Evolutionary conservation across 1,284 basidiomycete genomes (phyloP).

Genomic region (Ustilago xerochloae): DNA sequence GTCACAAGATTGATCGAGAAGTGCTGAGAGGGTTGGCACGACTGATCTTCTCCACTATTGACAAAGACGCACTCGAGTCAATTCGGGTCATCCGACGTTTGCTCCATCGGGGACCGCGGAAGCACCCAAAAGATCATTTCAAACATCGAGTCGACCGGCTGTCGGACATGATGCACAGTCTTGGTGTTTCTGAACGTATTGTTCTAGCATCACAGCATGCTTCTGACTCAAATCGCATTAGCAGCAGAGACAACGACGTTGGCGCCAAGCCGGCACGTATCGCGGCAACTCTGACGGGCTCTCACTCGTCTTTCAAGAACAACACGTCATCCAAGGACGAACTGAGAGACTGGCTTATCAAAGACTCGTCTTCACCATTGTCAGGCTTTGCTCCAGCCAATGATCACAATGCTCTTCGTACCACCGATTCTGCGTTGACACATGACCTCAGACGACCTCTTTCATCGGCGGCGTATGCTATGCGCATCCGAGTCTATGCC

Average conservation of each 20-base stretch:
- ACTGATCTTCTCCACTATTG: constrained; percentile 36
- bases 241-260: not conserved
- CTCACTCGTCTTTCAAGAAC: not conserved
- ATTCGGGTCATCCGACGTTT: constrained; percentile 16
- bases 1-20: constrained; percentile 17
- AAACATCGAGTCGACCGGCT: constrained; percentile 13
- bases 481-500: constrained; percentile 50
- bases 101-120: not conserved
- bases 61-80: constrained; percentile 31
- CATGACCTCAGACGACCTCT: constrained; percentile 27
- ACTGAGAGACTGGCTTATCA: constrained; percentile 36
- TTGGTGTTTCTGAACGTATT: constrained; percentile 15
- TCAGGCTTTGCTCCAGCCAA: not conserved
- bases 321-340: constrained; percentile 14
- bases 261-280: not conserved
- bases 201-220: constrained; percentile 18
- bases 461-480: constrained; percentile 33
- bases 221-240: constrained; percentile 7
- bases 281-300: not conserved
- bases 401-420: not conserved
- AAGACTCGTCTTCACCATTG: constrained; percentile 20
- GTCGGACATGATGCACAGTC: constrained; percentile 13
- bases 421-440: not conserved
- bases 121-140: not conserved
- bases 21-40: constrained; percentile 24